Evolutionary conservation across 352 stramenopile genomes (phyloP).

Genomic region (Pythium folliculosum): DNA sequence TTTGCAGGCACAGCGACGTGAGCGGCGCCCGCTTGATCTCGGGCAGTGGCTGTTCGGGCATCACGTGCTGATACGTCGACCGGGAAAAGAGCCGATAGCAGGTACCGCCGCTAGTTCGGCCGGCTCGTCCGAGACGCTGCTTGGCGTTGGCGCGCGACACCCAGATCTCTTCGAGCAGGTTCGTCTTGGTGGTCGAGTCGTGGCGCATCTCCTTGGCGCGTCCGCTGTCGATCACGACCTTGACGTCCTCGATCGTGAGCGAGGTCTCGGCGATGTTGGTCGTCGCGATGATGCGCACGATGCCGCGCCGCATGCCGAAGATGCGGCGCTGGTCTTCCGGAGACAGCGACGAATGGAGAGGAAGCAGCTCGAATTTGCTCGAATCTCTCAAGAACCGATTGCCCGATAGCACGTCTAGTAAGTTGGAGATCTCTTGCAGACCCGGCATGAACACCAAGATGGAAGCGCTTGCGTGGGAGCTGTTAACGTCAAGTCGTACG

Average conservation of each 20-base stretch:
- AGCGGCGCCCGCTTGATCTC: slow-evolving; percentile 96
- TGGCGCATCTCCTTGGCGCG: slow-evolving; percentile 92
- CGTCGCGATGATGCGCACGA: slow-evolving; percentile 94
- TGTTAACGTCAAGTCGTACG: slow-evolving; percentile 8
- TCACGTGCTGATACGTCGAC: slow-evolving; percentile 69
- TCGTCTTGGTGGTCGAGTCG: slow-evolving; percentile 81
- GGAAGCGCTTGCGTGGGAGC: slow-evolving; percentile 50
- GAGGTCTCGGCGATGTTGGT: slow-evolving; percentile 98
- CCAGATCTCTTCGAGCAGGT: slow-evolving; percentile 89
- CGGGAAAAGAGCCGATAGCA: slow-evolving; percentile 90
- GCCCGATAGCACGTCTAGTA: slow-evolving; percentile 72
- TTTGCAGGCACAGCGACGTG: slow-evolving; percentile 95
- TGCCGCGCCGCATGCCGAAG: slow-evolving; percentile 70
- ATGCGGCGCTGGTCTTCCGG: slow-evolving; percentile 93
- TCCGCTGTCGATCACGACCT: slow-evolving; percentile 95
- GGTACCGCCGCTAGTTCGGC: slow-evolving; percentile 88
- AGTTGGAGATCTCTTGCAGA: slow-evolving; percentile 91
- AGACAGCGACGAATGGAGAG: slow-evolving; percentile 94
- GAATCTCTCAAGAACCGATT: slow-evolving; percentile 56
- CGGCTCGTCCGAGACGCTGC: slow-evolving; percentile 88
- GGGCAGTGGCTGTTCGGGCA: slow-evolving; percentile 85
- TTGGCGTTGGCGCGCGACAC: slow-evolving; percentile 92
- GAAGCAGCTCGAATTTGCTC: slow-evolving; percentile 73
- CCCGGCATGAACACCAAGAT: slow-evolving; percentile 97
- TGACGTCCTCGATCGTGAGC: slow-evolving; percentile 95